Evolutionary conservation across 2,329 filamentous ascomycete species (phyloP).

Genomic region (Colletotrichum theobromicola): DNA sequence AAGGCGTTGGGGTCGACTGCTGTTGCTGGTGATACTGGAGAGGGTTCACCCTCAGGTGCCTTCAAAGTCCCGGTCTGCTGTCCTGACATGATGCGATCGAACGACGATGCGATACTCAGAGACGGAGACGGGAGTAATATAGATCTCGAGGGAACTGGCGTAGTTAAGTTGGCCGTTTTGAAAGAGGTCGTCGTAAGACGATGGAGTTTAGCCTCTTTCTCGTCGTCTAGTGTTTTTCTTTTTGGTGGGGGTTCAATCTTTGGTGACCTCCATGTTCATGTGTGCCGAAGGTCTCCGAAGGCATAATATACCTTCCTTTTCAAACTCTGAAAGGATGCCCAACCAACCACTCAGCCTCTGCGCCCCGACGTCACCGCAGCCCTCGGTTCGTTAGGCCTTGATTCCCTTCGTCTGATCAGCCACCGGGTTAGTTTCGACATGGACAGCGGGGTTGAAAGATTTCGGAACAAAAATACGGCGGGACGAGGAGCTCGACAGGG

Average conservation of each 20-base stretch:
- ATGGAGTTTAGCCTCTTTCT: not conserved
- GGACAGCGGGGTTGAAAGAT: not conserved
- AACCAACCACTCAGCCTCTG: constrained; percentile 1
- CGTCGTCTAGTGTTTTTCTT: constrained; percentile 9
- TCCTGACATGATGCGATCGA: constrained; percentile 19
- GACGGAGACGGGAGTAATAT: not conserved
- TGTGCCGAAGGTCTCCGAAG: not conserved
- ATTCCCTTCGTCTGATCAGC: constrained; percentile 19
- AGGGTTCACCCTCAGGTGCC: constrained; percentile 11
- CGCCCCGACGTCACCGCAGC: constrained; percentile 15
- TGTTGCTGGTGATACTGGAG: constrained; percentile 20
- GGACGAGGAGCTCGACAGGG: constrained; percentile 4
- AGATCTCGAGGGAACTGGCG: not conserved
- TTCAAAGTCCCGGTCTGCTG: constrained; percentile 15
- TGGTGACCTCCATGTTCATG: not conserved
- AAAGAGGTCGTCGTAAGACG: not conserved
- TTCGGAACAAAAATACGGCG: not conserved
- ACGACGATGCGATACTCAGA: not conserved
- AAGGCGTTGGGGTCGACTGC: constrained; percentile 17
- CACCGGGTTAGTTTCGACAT: constrained; percentile 18
- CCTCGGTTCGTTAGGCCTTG: constrained; percentile 9
- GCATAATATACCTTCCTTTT: constrained; percentile 10
- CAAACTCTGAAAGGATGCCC: constrained; percentile 1
- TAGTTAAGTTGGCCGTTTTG: not conserved
- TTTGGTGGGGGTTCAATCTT: not conserved